A percentile compares a stretch with the other conserved stretches of the same genome.
Conservation (phyloP, 2,329 filamentous ascomycete species). For the Paecilomyces variotii region DNA sequence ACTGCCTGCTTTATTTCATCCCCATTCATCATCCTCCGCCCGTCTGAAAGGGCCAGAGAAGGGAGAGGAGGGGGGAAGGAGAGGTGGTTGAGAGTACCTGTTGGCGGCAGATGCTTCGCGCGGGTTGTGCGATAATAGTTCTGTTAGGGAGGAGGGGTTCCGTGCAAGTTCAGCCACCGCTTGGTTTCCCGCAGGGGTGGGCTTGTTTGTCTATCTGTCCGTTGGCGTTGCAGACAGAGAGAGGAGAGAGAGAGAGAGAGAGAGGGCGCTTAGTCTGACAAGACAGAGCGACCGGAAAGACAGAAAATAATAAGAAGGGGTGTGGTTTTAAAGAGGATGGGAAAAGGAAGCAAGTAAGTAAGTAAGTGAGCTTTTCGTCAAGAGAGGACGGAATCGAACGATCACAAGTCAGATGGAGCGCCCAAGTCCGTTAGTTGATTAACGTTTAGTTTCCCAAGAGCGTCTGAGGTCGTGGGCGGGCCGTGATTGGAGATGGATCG, state of each 20-base stretch:
- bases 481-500: constrained; percentile 1
- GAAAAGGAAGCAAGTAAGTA: neutral
- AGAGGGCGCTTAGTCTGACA: neutral
- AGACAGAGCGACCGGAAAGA: constrained; percentile 8
- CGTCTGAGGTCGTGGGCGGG: neutral
- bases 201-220: no score
- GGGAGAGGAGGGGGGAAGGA: constrained; percentile 3
- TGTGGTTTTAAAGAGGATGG: neutral
- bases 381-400: neutral
- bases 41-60: constrained; percentile 1
- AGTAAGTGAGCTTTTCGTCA: no score
- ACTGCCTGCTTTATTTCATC: constrained; percentile 57
- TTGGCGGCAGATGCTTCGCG: neutral
- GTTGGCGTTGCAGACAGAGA: no score
- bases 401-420: neutral
- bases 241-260: constrained; percentile 1
- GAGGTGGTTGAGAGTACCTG: constrained; percentile 1
- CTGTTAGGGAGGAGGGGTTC: neutral
- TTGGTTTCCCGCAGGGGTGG: neutral
- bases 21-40: constrained; percentile 49
- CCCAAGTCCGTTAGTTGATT: neutral
- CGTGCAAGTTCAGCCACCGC: neutral
- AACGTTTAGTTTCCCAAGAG: neutral
- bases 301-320: neutral
- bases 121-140: neutral